A percentile compares a stretch with the other conserved stretches of the same genome.
phyloP scores from a whole-genome alignment of 306 rosid species.

The Malus asiatica region DNA sequence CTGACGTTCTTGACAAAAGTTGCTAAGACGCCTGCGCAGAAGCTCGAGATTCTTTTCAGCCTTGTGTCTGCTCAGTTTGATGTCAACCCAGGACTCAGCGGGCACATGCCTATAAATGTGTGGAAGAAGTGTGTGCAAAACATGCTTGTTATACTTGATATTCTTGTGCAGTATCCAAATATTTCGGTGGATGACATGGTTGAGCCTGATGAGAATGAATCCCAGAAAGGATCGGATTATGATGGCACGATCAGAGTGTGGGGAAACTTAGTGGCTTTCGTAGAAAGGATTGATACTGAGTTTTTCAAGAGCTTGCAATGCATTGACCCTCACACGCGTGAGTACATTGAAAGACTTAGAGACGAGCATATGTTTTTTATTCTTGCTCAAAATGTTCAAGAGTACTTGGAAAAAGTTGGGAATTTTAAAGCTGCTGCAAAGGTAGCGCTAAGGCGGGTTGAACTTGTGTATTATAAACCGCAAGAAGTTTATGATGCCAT shows the following conservation, averaged over 20 bases:
- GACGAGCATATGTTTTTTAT: conserved; percentile 68
- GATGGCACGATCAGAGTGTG: conserved; percentile 65
- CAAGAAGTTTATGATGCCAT: conserved; percentile 89
- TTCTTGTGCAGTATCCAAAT: conserved; percentile 64
- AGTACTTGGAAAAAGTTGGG: conserved; percentile 59
- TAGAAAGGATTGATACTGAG: conserved; percentile 72
- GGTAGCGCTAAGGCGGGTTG: conserved; percentile 79
- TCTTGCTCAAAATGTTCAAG: conserved; percentile 93
- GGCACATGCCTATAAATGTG: conserved; percentile 87
- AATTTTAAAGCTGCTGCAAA: conserved; percentile 70
- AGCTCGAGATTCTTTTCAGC: conserved; percentile 70
- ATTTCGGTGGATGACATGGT: conserved; percentile 71
- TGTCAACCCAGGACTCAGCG: conserved; percentile 83
- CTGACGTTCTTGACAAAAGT: conserved; percentile 70
- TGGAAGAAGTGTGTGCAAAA: conserved; percentile 91
- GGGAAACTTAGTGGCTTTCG: conserved; percentile 84
- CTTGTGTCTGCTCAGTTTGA: conserved; percentile 82
- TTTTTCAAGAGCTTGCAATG: conserved; percentile 93
- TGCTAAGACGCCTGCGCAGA: conserved; percentile 88
- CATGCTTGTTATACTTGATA: conserved; percentile 76
- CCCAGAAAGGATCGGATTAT: conserved; percentile 64
- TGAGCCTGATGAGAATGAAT: conserved; percentile 84
- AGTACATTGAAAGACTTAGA: conserved; percentile 82
- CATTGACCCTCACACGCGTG: conserved; percentile 93
- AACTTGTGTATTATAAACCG: conserved; percentile 79